Base-by-base conservation (phyloP, 2,329 filamentous ascomycete genomes). In the Pleoardoris graminearum region DNA sequence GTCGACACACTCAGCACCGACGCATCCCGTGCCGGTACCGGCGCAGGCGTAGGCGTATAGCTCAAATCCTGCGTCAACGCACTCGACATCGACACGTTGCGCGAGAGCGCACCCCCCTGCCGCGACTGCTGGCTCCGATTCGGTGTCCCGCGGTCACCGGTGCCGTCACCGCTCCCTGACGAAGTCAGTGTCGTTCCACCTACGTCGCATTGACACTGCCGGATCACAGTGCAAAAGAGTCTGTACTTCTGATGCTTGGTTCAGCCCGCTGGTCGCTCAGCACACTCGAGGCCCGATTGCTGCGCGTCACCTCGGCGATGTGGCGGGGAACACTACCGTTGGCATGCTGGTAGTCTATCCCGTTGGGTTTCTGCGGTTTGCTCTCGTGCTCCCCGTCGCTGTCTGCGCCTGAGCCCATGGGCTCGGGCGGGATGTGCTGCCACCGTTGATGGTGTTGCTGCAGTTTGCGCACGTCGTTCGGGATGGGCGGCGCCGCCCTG, bases 401-500 rank as follows among this genome's bases (percentile, higher is more conserved):
- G 7, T 61, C 54, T 6, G n/a, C 11, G 7, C 17, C 33, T 4
- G n/a, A 38, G 7, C 10, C 17, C 4, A 14, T n/a, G 6, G 39
- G 22, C 11, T n/a, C 41, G n/a, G 27, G n/a, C 17, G 41, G 17
- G 19, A 17, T 17, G 14, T n/a, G 16, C 8, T n/a, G n/a, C 6
- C 4, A 17, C 33, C 33, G 33, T 36, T 36, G 12, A 12, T 41
- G 29, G 11, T 19, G 19, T 23, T 42, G 23, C 14, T 22, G 19
- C 23, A 32, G 42, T 19, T 50, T 37, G 1, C 67, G 55, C 35
- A 70, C 53, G 19, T 70, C 63, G 14, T 46, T 61, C 1, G 67
- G 38, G 6, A 73, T 60, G 3, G 70, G 69, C 2, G 69, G 69
- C 17, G 69, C 68, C 21, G 60, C 60, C 14, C 68, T 60, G 52